Percentiles rank a stretch among this genome's conserved stretches.
phyloP scores from a whole-genome alignment of 2,329 filamentous ascomycete genomes.

The Pseudogymnoascus sp. region DNA sequence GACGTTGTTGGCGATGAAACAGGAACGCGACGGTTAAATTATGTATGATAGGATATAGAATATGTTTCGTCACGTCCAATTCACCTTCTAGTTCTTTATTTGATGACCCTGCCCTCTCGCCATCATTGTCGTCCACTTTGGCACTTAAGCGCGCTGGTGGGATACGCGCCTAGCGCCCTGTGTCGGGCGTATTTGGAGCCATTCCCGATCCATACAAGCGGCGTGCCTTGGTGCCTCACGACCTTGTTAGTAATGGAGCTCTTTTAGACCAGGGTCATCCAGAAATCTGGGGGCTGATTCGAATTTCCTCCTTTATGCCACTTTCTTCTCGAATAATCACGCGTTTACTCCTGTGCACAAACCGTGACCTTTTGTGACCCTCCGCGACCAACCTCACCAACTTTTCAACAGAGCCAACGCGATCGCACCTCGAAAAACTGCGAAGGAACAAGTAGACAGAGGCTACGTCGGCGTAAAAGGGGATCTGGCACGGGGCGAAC shows the following conservation, averaged over 20 bases:
- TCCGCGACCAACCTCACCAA: neutral
- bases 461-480: neutral
- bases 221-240: conserved; percentile 1
- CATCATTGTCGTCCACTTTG: conserved; percentile 7
- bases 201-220: conserved; percentile 4
- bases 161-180: conserved; percentile 5
- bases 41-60: conserved; percentile 5
- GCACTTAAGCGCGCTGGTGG: conserved; percentile 7
- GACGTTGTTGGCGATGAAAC: neutral
- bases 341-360: neutral
- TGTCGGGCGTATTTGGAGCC: neutral
- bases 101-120: neutral
- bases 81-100: conserved; percentile 3
- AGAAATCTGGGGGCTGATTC: neutral
- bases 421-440: neutral
- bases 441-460: neutral
- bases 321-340: neutral
- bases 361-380: neutral
- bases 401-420: neutral
- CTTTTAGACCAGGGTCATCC: neutral
- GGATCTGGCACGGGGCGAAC: conserved; percentile 1
- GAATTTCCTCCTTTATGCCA: conserved; percentile 1
- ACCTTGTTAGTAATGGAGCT: conserved; percentile 1
- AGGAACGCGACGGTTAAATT: neutral
- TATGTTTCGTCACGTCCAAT: conserved; percentile 5